A percentile compares a stretch with the other conserved stretches of the same genome.
phyloP scores from a whole-genome alignment of 2,329 filamentous ascomycete genomes.

The Lizonia empirigonia region DNA sequence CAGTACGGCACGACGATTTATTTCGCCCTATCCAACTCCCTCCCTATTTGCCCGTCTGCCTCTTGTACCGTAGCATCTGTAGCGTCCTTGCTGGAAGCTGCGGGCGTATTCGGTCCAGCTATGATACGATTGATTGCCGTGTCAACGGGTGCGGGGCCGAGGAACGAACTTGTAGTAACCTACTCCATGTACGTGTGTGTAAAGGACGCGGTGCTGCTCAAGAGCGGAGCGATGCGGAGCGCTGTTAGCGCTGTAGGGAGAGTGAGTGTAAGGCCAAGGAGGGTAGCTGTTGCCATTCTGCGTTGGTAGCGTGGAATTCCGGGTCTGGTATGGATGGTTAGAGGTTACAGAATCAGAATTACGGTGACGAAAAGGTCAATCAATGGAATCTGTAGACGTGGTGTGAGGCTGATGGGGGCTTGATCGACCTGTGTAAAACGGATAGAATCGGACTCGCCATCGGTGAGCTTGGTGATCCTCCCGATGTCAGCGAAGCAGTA shows the following conservation, averaged over 20 bases:
- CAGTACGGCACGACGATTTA: constrained; percentile 21
- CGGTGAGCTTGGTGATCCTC: neutral
- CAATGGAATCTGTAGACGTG: no score
- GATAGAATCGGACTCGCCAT: neutral
- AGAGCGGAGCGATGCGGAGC: constrained; percentile 32
- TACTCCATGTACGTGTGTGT: constrained; percentile 38
- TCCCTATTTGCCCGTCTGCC: no score
- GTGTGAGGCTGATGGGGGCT: neutral
- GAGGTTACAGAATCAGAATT: neutral
- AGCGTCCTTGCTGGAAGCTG: neutral
- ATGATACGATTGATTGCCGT: neutral
- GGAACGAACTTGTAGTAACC: constrained; percentile 30
- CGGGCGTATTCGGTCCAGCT: neutral
- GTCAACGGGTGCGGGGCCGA: constrained; percentile 15
- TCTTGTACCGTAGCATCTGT: no score
- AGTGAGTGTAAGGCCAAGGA: constrained; percentile 4
- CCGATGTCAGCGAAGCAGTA: neutral
- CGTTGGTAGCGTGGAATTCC: no score
- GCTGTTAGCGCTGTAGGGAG: constrained; percentile 17
- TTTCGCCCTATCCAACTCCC: no score
- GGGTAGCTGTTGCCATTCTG: constrained; percentile 8
- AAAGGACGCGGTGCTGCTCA: constrained; percentile 31
- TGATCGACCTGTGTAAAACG: neutral
- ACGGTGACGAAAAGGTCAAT: no score
- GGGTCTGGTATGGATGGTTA: no score